Percentiles rank a stretch among this genome's conserved stretches.
These are phyloP conservation scores for Coniochaeta hoffmannii DNA, from an alignment of 2,329 filamentous ascomycete species.

Conservation along the genomic window DNA sequence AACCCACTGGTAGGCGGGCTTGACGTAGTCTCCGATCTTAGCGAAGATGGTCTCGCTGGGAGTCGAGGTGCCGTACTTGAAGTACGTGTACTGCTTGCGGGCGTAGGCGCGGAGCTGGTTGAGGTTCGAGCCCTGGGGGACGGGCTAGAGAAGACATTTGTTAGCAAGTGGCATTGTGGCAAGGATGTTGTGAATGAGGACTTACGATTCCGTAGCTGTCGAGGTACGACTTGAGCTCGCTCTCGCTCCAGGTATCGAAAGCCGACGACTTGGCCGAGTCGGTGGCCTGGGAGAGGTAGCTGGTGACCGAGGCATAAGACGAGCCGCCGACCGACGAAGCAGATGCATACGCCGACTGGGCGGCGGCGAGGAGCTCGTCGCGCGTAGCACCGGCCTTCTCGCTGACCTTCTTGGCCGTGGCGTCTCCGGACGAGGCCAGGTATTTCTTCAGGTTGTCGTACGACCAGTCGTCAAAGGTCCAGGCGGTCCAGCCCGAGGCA, in stretches of 20 bases:
- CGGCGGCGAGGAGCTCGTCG: slow-evolving; percentile 64
- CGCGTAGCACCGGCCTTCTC: slow-evolving; percentile 59
- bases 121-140: slow-evolving; percentile 59
- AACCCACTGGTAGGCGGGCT: slow-evolving; percentile 44
- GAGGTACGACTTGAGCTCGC: slow-evolving; percentile 70
- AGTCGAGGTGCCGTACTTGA: slow-evolving; percentile 64
- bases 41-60: slow-evolving; percentile 60
- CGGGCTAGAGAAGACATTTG: slow-evolving; percentile 24
- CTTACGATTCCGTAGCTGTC: slow-evolving; percentile 67
- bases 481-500: slow-evolving; percentile 58
- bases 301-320: slow-evolving; percentile 61
- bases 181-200: slow-evolving; percentile 12
- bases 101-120: slow-evolving; percentile 66
- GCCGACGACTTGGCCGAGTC: slow-evolving; percentile 54
- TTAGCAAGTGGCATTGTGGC: slow-evolving; percentile 15
- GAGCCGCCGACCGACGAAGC: slow-evolving; percentile 51
- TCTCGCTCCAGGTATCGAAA: slow-evolving; percentile 68
- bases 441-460: slow-evolving; percentile 61
- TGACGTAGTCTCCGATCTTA: slow-evolving; percentile 46
- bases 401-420: slow-evolving; percentile 49
- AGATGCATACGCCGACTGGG: slow-evolving; percentile 51
- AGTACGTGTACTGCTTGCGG: slow-evolving; percentile 67
- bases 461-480: slow-evolving; percentile 75
- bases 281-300: slow-evolving; percentile 60
- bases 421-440: slow-evolving; percentile 43